Evolutionary conservation across 768 basidiomycete species (phyloP).

Genomic region (Trametopsis cervina): DNA sequence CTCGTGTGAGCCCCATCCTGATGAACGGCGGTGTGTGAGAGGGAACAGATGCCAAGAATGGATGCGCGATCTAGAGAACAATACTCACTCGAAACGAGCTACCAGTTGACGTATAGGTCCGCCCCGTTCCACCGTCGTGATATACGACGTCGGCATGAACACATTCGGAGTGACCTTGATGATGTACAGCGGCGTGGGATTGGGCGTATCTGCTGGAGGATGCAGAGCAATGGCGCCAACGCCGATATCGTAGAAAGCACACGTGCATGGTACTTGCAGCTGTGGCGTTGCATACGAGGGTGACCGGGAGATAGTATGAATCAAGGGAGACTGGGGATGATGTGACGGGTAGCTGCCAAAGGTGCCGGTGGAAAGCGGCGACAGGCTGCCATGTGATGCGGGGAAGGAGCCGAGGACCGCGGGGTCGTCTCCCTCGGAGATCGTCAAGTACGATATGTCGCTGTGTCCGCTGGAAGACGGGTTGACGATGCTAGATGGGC

Average conservation of each 20-base stretch:
- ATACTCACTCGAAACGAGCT: constrained; percentile 11
- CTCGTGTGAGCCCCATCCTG: constrained; percentile 12
- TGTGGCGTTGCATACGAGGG: too few species aligned
- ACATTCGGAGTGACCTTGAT: constrained; percentile 10
- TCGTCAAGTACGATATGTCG: background rate
- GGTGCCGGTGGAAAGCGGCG: background rate
- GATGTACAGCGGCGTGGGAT: constrained; percentile 7
- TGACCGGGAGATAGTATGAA: background rate
- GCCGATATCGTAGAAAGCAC: background rate
- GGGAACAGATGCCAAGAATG: background rate
- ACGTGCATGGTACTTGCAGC: constrained; percentile 1
- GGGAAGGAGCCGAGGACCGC: constrained; percentile 4
- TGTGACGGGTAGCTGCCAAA: background rate
- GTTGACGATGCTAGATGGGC: background rate
- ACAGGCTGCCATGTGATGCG: too few species aligned
- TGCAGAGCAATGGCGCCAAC: constrained; percentile 5
- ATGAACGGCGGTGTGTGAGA: background rate
- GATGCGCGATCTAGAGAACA: background rate
- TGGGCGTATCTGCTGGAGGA: background rate
- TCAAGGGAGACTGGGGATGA: background rate
- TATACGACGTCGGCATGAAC: constrained; percentile 10
- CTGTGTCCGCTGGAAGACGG: too few species aligned
- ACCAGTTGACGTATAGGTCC: background rate
- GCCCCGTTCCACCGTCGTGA: constrained; percentile 9
- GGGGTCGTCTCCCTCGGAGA: constrained; percentile 8